A percentile compares a stretch with the other conserved stretches of the same genome.
These are phyloP conservation scores for Asterochloris erici DNA, from an alignment of 139 green algal genomes.

Conservation along the genomic window DNA sequence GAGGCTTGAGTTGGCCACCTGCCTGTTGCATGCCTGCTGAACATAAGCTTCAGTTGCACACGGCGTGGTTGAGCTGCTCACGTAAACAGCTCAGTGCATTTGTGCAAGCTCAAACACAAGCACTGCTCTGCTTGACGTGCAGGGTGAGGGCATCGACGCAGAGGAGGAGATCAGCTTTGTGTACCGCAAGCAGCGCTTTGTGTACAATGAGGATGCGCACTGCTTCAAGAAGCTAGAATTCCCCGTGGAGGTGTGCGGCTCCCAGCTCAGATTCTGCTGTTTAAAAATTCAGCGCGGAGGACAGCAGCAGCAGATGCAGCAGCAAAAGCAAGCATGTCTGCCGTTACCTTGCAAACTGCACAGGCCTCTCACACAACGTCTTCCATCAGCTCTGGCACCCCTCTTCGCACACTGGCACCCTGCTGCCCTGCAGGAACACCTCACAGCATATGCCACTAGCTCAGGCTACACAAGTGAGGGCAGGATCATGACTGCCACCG, in stretches of 20 bases:
- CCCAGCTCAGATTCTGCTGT: no score
- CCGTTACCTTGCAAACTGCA: neutral
- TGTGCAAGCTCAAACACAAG: neutral
- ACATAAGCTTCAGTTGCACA: no score
- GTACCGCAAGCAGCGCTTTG: conserved; percentile 76
- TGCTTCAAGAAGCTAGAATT: conserved; percentile 73
- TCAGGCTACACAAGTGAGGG: conserved; percentile 41
- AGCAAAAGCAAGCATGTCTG: neutral
- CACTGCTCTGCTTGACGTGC: neutral
- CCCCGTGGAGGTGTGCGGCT: conserved; percentile 42
- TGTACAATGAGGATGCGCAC: conserved; percentile 38
- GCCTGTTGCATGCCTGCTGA: no score
- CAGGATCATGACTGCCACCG: conserved; percentile 40
- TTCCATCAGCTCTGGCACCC: neutral
- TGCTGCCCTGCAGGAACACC: conserved; percentile 46
- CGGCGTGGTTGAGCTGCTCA: no score
- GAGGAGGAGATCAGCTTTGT: conserved; percentile 65
- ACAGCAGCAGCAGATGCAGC: no score
- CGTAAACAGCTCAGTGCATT: no score
- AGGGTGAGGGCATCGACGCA: conserved; percentile 14
- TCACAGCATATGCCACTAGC: conserved; percentile 43
- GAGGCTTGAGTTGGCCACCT: no score
- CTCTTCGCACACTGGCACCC: neutral
- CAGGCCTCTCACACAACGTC: neutral
- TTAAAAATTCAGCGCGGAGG: no score